Conservation (phyloP, 306 rosid species). For the Malus sylvestris region DNA sequence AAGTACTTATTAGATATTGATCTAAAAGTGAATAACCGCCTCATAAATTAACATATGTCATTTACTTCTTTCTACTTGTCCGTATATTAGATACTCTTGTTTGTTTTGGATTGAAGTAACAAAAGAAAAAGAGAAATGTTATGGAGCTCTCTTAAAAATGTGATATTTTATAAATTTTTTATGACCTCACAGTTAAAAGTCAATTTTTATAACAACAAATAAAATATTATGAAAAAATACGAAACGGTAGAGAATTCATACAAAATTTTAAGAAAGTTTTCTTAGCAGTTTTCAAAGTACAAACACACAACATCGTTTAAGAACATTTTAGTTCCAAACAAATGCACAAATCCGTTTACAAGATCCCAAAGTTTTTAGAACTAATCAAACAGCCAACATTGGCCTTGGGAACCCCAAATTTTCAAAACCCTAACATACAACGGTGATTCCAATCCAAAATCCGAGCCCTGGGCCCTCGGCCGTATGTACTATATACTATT, state of each 20-base stretch:
- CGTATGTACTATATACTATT: background rate
- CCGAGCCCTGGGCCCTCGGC: background rate
- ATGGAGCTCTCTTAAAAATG: too few relatives aligned
- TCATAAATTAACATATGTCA: too few relatives aligned
- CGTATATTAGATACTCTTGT: too few relatives aligned
- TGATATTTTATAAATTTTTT: too few relatives aligned
- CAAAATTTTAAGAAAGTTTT: too few relatives aligned
- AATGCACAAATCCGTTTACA: background rate
- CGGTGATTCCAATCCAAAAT: background rate
- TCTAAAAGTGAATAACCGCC: too few relatives aligned
- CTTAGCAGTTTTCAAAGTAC: too few relatives aligned
- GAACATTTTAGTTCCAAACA: background rate
- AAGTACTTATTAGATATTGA: too few relatives aligned
- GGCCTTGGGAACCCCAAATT: background rate
- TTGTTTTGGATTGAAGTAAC: too few relatives aligned
- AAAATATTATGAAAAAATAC: too few relatives aligned
- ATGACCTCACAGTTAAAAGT: rapidly evolving
- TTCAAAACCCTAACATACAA: background rate
- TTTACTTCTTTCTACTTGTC: too few relatives aligned
- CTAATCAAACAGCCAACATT: background rate
- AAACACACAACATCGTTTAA: background rate
- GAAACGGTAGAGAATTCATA: rapidly evolving
- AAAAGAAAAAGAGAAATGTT: too few relatives aligned
- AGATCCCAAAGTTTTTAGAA: background rate
- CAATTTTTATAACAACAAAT: rapidly evolving